Percentiles rank a stretch among this genome's conserved stretches.
These are phyloP conservation scores for Beauveria asiatica DNA, from an alignment of 2,329 filamentous ascomycete genomes.

Conservation along the genomic window DNA sequence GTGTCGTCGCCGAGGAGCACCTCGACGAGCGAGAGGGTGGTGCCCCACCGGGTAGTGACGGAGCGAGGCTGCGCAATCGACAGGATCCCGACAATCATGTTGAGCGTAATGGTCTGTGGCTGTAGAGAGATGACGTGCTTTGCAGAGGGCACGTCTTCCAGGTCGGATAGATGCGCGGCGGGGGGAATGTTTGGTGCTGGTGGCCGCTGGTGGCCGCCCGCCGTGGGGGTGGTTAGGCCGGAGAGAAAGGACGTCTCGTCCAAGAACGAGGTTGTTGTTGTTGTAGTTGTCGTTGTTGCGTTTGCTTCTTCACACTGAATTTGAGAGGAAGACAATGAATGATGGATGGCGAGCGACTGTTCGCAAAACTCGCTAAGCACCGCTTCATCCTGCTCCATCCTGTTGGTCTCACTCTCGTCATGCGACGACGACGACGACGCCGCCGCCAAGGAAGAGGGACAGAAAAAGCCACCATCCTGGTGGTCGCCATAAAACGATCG, in stretches of 20 bases:
- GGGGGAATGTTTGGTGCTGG: slow-evolving; percentile 19
- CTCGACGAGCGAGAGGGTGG: slow-evolving; percentile 60
- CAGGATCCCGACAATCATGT: slow-evolving; percentile 73
- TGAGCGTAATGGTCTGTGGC: slow-evolving; percentile 75
- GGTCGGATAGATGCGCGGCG: slow-evolving; percentile 36
- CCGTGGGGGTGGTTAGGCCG: slow-evolving; percentile 14
- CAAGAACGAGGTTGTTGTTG: slow-evolving; percentile 24
- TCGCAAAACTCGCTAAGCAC: slow-evolving; percentile 62
- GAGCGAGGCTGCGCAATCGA: slow-evolving; percentile 58
- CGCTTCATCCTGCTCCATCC: slow-evolving; percentile 26
- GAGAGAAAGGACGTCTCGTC: slow-evolving; percentile 28
- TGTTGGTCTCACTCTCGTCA: background rate
- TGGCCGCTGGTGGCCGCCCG: slow-evolving; percentile 7
- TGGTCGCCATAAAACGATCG: slow-evolving; percentile 20
- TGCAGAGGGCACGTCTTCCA: slow-evolving; percentile 63
- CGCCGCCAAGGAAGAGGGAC: slow-evolving; percentile 22
- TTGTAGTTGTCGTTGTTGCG: slow-evolving; percentile 11
- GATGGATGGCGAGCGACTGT: slow-evolving; percentile 65
- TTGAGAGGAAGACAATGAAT: slow-evolving; percentile 56
- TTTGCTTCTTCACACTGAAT: slow-evolving; percentile 25
- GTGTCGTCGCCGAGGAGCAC: slow-evolving; percentile 81
- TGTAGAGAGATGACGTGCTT: slow-evolving; percentile 55
- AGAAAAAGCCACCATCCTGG: slow-evolving; percentile 34
- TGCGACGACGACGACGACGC: background rate
- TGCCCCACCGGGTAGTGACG: slow-evolving; percentile 58